These are phyloP conservation scores for Macaranga tanarius DNA, from an alignment of 441 rosid genomes.

Conservation along the genomic window DNA sequence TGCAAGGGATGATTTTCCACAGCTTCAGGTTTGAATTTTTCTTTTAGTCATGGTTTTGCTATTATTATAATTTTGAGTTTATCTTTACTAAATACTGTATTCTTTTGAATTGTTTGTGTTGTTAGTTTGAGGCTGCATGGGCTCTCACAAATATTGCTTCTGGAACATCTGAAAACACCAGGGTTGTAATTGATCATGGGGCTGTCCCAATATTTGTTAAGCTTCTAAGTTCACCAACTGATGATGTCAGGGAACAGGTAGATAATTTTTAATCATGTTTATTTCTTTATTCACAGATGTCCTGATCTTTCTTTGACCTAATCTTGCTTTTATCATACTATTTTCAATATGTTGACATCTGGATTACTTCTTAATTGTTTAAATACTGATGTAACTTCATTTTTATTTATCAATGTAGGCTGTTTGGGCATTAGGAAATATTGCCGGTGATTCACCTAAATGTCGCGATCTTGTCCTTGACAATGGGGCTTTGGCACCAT, in stretches of 20 bases:
- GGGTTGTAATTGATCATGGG: constrained; percentile 68
- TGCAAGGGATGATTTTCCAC: constrained; percentile 58
- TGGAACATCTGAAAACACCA: constrained; percentile 79
- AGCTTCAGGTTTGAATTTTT: constrained; percentile 60
- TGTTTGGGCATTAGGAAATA: constrained; percentile 87
- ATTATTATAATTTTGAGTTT: background rate
- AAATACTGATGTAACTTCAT: background rate
- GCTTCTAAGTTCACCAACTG: constrained; percentile 70
- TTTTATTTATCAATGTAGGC: constrained; percentile 43
- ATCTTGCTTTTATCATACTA: background rate
- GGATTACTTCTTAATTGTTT: background rate
- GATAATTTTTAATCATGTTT: background rate
- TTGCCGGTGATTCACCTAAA: constrained; percentile 88
- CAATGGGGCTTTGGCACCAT: constrained; percentile 58
- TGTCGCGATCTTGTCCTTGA: constrained; percentile 84
- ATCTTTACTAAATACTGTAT: background rate
- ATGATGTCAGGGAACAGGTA: constrained; percentile 91
- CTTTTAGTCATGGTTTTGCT: background rate
- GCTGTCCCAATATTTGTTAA: constrained; percentile 77
- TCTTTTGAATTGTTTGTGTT: background rate
- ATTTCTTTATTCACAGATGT: too few relatives aligned
- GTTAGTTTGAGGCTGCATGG: constrained; percentile 81
- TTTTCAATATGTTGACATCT: background rate
- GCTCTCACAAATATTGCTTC: constrained; percentile 80
- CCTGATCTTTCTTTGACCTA: too few relatives aligned